These are phyloP conservation scores for Symmetrospora coprosmae DNA, from an alignment of 768 basidiomycete species.

Conservation along the genomic window DNA sequence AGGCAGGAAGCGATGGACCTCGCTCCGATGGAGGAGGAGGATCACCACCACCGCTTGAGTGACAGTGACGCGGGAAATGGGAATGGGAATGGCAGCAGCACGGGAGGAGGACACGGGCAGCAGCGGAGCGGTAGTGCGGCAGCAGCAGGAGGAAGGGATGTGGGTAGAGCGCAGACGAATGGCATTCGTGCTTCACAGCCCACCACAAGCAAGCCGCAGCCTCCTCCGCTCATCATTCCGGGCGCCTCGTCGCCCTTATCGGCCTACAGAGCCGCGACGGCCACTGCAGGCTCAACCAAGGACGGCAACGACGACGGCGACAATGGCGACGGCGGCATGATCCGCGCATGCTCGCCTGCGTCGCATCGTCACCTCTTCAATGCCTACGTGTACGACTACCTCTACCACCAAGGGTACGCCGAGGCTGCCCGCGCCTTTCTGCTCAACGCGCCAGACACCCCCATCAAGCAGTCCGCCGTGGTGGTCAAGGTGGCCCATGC, in stretches of 20 bases:
- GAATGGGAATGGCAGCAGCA: too few species aligned
- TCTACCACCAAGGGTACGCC: conserved; percentile 23
- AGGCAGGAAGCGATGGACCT: too few species aligned
- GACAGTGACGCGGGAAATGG: too few species aligned
- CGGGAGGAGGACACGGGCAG: too few species aligned
- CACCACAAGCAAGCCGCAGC: not conserved
- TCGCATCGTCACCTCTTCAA: conserved; percentile 1
- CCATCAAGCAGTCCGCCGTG: not conserved
- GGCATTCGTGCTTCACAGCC: too few species aligned
- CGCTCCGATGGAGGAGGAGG: too few species aligned
- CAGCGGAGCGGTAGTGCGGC: too few species aligned
- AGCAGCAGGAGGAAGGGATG: too few species aligned
- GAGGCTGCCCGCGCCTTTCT: conserved; percentile 27
- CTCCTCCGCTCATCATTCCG: not conserved
- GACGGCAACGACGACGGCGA: not conserved
- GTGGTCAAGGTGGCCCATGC: not conserved
- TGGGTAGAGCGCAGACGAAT: too few species aligned
- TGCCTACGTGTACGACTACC: conserved; percentile 32
- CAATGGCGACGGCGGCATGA: not conserved
- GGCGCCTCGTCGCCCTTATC: not conserved
- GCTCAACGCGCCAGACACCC: conserved; percentile 14
- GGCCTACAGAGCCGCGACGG: not conserved
- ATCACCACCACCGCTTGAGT: too few species aligned
- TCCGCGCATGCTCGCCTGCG: not conserved
- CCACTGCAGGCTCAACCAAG: not conserved